phyloP scores from a whole-genome alignment of 371 early-diverging fungal genomes.

The Lichtheimia corymbifera region DNA sequence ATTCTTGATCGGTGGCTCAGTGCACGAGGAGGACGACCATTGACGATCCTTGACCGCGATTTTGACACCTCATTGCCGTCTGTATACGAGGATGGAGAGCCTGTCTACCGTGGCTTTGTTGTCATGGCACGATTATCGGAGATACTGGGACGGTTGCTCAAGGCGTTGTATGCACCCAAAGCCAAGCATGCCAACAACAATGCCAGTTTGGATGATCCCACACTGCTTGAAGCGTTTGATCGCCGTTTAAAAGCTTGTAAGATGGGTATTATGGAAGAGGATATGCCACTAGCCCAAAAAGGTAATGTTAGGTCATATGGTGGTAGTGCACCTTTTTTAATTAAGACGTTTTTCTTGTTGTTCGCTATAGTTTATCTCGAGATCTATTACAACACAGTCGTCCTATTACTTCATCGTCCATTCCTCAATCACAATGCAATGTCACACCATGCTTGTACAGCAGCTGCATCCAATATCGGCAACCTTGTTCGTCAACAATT shows the following conservation, averaged over 20 bases:
- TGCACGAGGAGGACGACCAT: slow-evolving; percentile 49
- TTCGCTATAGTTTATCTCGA: slow-evolving; percentile 40
- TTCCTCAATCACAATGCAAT: slow-evolving; percentile 26
- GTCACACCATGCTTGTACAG: slow-evolving; percentile 13
- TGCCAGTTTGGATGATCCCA: slow-evolving; percentile 46
- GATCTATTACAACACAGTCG: slow-evolving; percentile 52
- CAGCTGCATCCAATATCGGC: slow-evolving; percentile 13
- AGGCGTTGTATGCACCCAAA: slow-evolving; percentile 49
- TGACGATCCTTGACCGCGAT: slow-evolving; percentile 53
- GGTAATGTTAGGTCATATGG: slow-evolving; percentile 18
- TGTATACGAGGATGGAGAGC: slow-evolving; percentile 8
- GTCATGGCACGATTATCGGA: slow-evolving; percentile 39
- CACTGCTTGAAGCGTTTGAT: slow-evolving; percentile 43
- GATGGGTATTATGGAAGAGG: slow-evolving; percentile 24
- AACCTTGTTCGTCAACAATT: slow-evolving; percentile 9
- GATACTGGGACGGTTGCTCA: slow-evolving; percentile 44
- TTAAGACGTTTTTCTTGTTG: neutral
- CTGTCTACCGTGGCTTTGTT: slow-evolving; percentile 36
- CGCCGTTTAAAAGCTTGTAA: slow-evolving; percentile 41
- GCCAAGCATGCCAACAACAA: slow-evolving; percentile 39
- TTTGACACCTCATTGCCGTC: slow-evolving; percentile 40
- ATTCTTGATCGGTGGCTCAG: slow-evolving; percentile 58
- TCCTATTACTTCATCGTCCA: slow-evolving; percentile 59
- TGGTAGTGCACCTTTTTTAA: slow-evolving; percentile 13
- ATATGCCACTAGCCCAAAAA: slow-evolving; percentile 35